Evolutionary conservation across 768 basidiomycete species (phyloP), one percentile per base, ranked within the genome.

Genomic region (Infundibulicybe gibba): DNA sequence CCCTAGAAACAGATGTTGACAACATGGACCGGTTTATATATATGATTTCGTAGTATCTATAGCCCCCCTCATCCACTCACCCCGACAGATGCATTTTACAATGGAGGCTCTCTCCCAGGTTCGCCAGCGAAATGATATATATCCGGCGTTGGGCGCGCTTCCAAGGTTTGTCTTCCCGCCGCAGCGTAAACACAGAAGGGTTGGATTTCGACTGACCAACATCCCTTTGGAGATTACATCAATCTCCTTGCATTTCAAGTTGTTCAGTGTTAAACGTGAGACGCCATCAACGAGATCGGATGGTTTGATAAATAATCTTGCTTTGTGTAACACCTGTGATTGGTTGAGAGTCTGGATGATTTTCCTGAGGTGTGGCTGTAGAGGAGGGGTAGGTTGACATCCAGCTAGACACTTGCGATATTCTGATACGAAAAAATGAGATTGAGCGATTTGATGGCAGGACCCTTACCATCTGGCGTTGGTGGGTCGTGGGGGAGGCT

Each of bases 231-330:
- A 76, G n/a, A 91, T 66, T 5, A 90, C 71, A 53, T 91, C 88
- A 46, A 69, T 73, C 16, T 66, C 69, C 41, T 71, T 72, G 15
- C 61, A 64, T 49, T 67, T 67, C 44, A 55, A 59, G 15, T 54
- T 59, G 15, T 66, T 71, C 32, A 70, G 48, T 6, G 70, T 61
- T 32, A 81, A 55, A 32, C 64, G 74, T 10, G 72, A 60, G 16
- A 81, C 61, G 6, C 81, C 83, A 54, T 87, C 84, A 5, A 86
- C 67, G n/a, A 90, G 74, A 51, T 90, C 85, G 9, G 61, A 66
- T 2, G 86, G 75, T 57, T 85, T 88, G 59, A 91, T 76, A 57
- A 90, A 90, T 32, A 90, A 67, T 8, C 71, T 74, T 1, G 86
- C 67, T 55, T 84, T 86, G 63, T 84, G 74, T 33, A 90, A 61